Conservation (phyloP, 2,329 filamentous ascomycete genomes). For the Diaporthe sp. region DNA sequence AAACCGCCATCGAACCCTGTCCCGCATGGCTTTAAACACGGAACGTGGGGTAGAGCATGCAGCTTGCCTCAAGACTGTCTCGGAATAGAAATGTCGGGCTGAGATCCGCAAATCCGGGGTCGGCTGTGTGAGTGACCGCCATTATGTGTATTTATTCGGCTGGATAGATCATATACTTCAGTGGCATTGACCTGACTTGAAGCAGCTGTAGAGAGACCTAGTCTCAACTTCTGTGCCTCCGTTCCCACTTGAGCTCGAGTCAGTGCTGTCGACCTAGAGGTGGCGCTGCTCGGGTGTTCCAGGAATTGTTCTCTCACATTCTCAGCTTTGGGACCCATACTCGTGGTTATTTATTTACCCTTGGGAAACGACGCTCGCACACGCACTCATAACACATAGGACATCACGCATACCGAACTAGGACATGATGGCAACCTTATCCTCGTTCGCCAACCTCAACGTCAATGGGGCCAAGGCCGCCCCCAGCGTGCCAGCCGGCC, state of each 20-base stretch:
- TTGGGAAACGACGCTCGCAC: not conserved
- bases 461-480: not conserved
- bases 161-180: not conserved
- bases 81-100: constrained; percentile 3
- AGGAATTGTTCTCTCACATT: not conserved
- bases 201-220: not conserved
- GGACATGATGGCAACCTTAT: constrained; percentile 1
- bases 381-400: not conserved
- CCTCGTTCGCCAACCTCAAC: not conserved
- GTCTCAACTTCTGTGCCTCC: not conserved
- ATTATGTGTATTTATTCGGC: not conserved
- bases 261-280: not conserved
- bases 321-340: not conserved
- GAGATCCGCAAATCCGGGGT: constrained; percentile 23
- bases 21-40: constrained; percentile 4
- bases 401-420: not conserved
- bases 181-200: not conserved
- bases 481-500: not conserved
- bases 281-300: not conserved
- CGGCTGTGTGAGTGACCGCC: not conserved
- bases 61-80: constrained; percentile 9
- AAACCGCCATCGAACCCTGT: not conserved
- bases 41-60: constrained; percentile 23
- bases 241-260: not conserved
- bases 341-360: not conserved